Evolutionary conservation across 2,329 filamentous ascomycete genomes (phyloP).

Genomic region (Mycosphaerella sp.): DNA sequence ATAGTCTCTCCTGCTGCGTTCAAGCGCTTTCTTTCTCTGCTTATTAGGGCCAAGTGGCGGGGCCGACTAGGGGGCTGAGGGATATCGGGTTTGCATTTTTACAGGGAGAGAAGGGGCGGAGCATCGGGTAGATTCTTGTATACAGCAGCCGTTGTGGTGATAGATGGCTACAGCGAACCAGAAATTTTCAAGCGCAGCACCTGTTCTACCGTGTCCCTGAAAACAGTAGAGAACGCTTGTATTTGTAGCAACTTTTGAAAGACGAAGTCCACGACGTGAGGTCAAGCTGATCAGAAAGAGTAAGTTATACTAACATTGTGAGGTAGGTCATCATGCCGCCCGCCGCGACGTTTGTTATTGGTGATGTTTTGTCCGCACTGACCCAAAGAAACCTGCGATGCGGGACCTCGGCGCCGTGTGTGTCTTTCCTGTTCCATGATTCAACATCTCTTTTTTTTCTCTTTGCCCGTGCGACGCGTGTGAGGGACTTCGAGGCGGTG

Average conservation of each 20-base stretch:
- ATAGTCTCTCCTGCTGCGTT: constrained; percentile 11
- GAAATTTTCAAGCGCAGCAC: not conserved
- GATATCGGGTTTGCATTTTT: not conserved
- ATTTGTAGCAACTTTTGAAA: not conserved
- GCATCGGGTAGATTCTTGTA: constrained; percentile 6
- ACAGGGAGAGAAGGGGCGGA: not conserved
- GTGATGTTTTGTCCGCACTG: not conserved
- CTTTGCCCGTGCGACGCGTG: not conserved
- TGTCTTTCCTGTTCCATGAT: not conserved
- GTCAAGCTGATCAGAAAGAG: not conserved
- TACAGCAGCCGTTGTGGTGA: constrained; percentile 4
- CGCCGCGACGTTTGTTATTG: not conserved
- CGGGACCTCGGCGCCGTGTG: not conserved
- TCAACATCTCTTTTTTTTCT: not conserved
- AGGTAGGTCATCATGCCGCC: not conserved
- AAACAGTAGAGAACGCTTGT: not conserved
- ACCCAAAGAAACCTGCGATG: not conserved
- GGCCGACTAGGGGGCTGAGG: not conserved
- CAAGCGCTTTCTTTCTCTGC: constrained; percentile 9
- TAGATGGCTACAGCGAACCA: constrained; percentile 1
- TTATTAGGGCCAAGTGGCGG: not conserved
- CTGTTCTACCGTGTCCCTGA: not conserved
- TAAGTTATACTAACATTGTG: not conserved
- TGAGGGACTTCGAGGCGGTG: not conserved
- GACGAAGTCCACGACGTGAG: not conserved